Base-by-base conservation (phyloP, 306 rosid species). In the Pyrus bretschneideri region DNA sequence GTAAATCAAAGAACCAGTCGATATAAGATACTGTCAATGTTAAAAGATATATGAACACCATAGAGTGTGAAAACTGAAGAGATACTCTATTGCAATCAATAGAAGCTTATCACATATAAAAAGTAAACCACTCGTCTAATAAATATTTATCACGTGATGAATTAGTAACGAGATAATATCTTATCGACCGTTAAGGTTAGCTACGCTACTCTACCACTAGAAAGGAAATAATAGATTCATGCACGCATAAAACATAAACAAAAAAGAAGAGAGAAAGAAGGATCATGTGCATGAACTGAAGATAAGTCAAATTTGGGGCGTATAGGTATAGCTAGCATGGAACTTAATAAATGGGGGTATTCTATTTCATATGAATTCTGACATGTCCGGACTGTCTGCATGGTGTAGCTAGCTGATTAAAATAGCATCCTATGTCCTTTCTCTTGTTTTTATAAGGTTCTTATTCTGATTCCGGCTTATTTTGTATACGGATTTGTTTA, bases 341-440 rank as follows among this genome's bases (percentile, higher is more conserved):
- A 60, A 52, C 27, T 61, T 9, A 10, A 60, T 11, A 42, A 25
- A 42, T 25, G 77, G 59, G 23, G 69, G 46, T 4, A 6, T 74
- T 45, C 11, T 11, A 25, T 61, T 49, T 18, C 46, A 62, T 23
- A 65, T 52, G 68, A 38, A 67, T 67, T 72, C 77, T 63, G 82
- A 75, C 83, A 73, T 44, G 66, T 27, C 67, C 78, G 51, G 65
- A 46, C 74, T 10, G 69, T 25, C 40, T 60, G 46, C 75, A 12
- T 46, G 73, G 51, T 46, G 70, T 66, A 66, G 78, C 57, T 71
- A 66, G 78, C 62, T 71, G 85, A 75, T 81, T 69, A 58, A 78
- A 84, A 66, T 60, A 72, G 87, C 84, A 82, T 84, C 87, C 87
- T 60, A 84, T 79, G 87, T 70, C 27, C 17, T 66, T 5, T 51